A percentile compares a stretch with the other conserved stretches of the same genome.
Evolutionary conservation across 2,329 filamentous ascomycete species (phyloP).

Genomic region (Penicillium hordei): DNA sequence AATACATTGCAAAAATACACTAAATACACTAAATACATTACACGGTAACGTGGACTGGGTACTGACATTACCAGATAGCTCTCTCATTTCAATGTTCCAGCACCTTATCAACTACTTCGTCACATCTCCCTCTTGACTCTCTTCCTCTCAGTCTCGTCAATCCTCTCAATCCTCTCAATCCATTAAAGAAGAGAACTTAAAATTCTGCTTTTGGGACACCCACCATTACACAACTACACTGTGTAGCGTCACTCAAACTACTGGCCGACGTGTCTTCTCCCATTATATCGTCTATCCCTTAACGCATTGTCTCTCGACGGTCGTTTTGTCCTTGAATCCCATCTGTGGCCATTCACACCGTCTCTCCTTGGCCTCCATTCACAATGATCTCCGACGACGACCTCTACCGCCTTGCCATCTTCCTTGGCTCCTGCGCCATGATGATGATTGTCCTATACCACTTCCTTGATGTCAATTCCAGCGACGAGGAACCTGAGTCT

Average conservation of each 20-base stretch:
- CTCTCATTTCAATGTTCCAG: background rate
- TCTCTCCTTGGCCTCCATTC: conserved; percentile 17
- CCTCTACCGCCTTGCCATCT: conserved; percentile 87
- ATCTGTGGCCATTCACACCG: background rate
- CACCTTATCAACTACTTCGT: background rate
- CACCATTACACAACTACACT: background rate
- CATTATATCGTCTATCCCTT: background rate
- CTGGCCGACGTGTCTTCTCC: conserved; percentile 10
- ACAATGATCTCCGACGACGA: conserved; percentile 93
- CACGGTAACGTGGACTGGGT: background rate
- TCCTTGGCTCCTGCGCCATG: conserved; percentile 87
- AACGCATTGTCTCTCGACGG: background rate
- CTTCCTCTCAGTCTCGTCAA: background rate
- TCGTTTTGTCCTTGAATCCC: background rate
- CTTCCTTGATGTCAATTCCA: conserved; percentile 92
- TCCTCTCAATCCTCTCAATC: background rate
- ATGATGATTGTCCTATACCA: conserved; percentile 92
- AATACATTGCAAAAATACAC: background rate
- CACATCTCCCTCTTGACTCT: background rate
- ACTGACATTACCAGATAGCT: background rate
- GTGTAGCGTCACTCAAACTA: conserved; percentile 1
- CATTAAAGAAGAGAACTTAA: no score
- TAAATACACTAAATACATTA: background rate
- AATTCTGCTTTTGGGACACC: background rate
- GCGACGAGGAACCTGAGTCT: conserved; percentile 45